Percentiles rank a stretch among this genome's conserved stretches.
Conservation (phyloP, 176 grass and related monocot genomes). For the Elymus sibiricus region DNA sequence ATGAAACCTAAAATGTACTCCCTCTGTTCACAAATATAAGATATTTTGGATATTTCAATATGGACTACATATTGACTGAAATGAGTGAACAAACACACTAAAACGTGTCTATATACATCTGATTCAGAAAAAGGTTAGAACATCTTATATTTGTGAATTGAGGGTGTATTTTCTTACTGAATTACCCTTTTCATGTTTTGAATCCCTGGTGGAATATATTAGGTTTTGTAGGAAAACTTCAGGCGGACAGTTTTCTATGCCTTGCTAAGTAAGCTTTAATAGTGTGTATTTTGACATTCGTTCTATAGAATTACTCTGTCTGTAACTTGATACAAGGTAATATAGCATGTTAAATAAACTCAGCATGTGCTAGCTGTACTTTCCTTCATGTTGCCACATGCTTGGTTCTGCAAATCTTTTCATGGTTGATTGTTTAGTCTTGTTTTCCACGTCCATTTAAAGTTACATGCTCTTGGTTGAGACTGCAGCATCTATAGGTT, state of each 20-base stretch:
- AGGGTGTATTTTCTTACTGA: background rate
- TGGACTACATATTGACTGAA: too few relatives aligned
- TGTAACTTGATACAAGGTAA: background rate
- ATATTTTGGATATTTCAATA: too few relatives aligned
- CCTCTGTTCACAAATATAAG: too few relatives aligned
- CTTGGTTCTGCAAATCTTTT: background rate
- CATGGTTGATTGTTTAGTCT: background rate
- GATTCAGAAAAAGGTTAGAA: too few relatives aligned
- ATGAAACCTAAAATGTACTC: background rate
- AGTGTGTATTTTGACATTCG: background rate
- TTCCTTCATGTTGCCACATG: background rate
- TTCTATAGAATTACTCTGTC: background rate
- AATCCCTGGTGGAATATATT: conserved; percentile 1
- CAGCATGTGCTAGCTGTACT: background rate
- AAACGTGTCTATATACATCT: too few relatives aligned
- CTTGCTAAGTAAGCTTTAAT: background rate
- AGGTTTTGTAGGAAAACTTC: background rate
- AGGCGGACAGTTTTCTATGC: background rate
- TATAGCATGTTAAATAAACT: background rate
- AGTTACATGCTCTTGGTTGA: background rate
- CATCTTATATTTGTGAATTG: too few relatives aligned
- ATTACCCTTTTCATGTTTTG: background rate
- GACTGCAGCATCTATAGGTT: background rate
- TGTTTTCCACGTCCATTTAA: background rate
- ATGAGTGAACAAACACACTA: too few relatives aligned